Evolutionary conservation across 306 rosid species (phyloP).

Genomic region (Sicyos baderoa): DNA sequence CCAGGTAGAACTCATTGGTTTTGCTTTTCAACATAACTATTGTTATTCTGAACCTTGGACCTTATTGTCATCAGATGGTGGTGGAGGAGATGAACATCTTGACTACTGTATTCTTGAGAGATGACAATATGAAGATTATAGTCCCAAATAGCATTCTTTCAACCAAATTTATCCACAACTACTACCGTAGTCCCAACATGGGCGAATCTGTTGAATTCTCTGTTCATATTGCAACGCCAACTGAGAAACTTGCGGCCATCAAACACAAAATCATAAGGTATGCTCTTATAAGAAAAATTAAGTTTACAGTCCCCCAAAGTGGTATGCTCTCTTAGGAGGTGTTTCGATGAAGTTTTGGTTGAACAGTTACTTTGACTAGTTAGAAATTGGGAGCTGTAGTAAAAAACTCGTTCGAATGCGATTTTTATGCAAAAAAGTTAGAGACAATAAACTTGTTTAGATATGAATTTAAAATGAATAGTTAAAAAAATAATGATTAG

Average conservation of each 20-base stretch:
- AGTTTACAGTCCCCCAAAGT: too few species aligned
- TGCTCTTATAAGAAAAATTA: too few species aligned
- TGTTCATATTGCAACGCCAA: constrained; percentile 62
- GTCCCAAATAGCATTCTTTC: constrained; percentile 71
- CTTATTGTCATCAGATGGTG: constrained; percentile 48
- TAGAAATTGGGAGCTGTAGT: too few species aligned
- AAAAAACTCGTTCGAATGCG: too few species aligned
- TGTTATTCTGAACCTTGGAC: constrained; percentile 6
- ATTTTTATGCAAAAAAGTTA: too few species aligned
- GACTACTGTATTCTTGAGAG: constrained; percentile 74
- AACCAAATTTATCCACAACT: constrained; percentile 58
- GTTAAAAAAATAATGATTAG: too few species aligned
- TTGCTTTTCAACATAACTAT: neutral
- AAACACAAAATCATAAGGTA: constrained; percentile 60
- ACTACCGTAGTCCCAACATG: constrained; percentile 88
- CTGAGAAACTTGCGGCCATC: constrained; percentile 50
- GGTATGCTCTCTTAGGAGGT: too few species aligned
- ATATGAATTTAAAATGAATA: too few species aligned
- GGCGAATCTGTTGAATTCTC: constrained; percentile 70
- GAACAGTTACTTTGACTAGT: too few species aligned
- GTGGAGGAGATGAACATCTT: constrained; percentile 98
- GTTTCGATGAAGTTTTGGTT: too few species aligned
- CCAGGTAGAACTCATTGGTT: constrained; percentile 42
- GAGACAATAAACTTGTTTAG: too few species aligned
- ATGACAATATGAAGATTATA: constrained; percentile 49